Base-by-base conservation (phyloP, 345 rosid genomes). In the Eucalyptus caleyi region DNA sequence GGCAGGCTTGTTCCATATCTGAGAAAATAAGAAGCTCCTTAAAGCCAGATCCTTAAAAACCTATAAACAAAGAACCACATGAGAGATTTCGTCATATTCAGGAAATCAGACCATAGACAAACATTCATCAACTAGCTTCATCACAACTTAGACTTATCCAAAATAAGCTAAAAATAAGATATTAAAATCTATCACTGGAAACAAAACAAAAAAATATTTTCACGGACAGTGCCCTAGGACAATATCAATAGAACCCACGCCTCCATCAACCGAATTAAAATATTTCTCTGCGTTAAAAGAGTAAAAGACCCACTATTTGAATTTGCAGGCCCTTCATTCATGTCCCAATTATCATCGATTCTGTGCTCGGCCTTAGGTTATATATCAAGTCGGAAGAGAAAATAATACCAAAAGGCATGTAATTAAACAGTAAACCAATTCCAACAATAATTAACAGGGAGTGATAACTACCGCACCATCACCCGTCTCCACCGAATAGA, bases 1-100 rank as follows among this genome's bases (percentile, higher is more conserved):
- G 91, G 93, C 91, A 89, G 86, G 88, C 95, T 95, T 90, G 91
- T 93, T 95, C 99, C 98, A 96, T 96, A 90, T 94, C 97, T 96
- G 88, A 62, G 88, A 62, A 86, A 88, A 91, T 86, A 82, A 88
- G 91, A 92, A 88, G 91, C 92, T 83, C 91, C 91, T 90, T 86
- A 93, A 91, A 89, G 92, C 91, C 92, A 94, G 94, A 87, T 93
- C 94, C 90, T 34, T 90, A 30, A 86, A 90, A 92, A 93, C 95
- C 99, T 97, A 91, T 65, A 49, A 88, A 42, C 24, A 53, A 85
- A 89, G 89, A 50, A 44, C 86, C 80, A 37, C 50, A 34, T n/a
- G 87, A 81, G 45, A 32, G 40, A 27, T 69, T 15, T 59, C 42
- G 45, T 42, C 50, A 65, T 40, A 53, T 47, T n/a, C 30, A 86